These are phyloP conservation scores for Phtheirospermum japonicum DNA, from an alignment of 257 asterid species.

Conservation along the genomic window DNA sequence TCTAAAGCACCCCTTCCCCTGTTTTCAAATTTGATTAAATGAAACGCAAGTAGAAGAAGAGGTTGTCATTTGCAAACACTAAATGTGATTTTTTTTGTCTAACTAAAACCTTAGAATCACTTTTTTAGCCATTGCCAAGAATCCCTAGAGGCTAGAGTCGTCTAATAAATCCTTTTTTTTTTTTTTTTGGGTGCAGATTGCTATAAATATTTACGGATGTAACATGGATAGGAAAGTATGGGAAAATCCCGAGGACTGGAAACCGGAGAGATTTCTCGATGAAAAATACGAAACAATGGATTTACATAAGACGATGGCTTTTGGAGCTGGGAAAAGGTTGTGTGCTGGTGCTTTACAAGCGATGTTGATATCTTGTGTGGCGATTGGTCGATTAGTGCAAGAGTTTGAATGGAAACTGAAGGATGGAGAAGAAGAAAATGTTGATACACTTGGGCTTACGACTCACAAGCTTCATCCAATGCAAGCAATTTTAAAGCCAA, in stretches of 20 bases:
- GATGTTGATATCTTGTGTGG: slow-evolving; percentile 47
- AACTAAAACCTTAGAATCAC: not conserved
- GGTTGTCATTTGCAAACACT: too few species aligned
- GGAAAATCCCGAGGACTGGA: slow-evolving; percentile 49
- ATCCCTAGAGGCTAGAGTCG: not conserved
- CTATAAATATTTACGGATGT: slow-evolving; percentile 59
- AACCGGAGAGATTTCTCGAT: slow-evolving; percentile 55
- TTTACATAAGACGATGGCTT: slow-evolving; percentile 61
- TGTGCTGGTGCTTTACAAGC: slow-evolving; percentile 72
- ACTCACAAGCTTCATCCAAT: slow-evolving; percentile 58
- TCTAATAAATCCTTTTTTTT: not conserved
- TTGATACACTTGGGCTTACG: slow-evolving; percentile 62
- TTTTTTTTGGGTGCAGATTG: slow-evolving; percentile 42
- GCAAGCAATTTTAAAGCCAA: slow-evolving; percentile 48
- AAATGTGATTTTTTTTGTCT: too few species aligned
- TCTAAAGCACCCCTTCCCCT: too few species aligned
- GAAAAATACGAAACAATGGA: slow-evolving; percentile 43
- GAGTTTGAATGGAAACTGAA: slow-evolving; percentile 54
- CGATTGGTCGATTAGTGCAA: slow-evolving; percentile 55
- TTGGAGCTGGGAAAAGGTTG: slow-evolving; percentile 67
- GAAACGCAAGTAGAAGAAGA: too few species aligned
- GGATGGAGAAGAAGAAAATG: slow-evolving; percentile 56
- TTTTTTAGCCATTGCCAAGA: not conserved
- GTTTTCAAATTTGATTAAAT: too few species aligned
- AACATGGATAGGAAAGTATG: slow-evolving; percentile 56